These are phyloP conservation scores for Hydnomerulius pinastri DNA, from an alignment of 768 basidiomycete species.

Conservation along the genomic window DNA sequence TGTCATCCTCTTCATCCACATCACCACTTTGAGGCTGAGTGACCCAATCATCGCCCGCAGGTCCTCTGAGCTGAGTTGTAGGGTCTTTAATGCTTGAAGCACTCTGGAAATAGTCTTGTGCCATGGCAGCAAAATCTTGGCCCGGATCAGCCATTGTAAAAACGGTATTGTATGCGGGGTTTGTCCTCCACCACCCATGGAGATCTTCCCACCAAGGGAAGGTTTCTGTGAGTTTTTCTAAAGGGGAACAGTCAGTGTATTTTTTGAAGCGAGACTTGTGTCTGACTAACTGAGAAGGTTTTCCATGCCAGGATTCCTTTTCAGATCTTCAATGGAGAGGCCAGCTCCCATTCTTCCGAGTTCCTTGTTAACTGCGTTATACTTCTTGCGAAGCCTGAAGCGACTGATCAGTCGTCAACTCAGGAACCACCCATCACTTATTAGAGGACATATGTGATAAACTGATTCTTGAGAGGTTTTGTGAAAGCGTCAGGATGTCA, in stretches of 20 bases:
- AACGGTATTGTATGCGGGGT: background rate
- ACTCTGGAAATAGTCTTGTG: background rate
- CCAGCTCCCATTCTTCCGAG: background rate
- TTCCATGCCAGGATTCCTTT: background rate
- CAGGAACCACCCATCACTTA: too few species aligned
- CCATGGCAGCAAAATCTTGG: constrained; percentile 2
- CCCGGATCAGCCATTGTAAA: background rate
- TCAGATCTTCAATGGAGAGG: background rate
- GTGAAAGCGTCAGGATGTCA: too few species aligned
- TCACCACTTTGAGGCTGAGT: too few species aligned
- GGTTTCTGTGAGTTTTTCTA: constrained; percentile 1
- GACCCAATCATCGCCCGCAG: too few species aligned
- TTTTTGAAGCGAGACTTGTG: background rate
- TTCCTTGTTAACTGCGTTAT: background rate
- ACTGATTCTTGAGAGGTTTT: too few species aligned
- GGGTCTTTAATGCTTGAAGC: too few species aligned
- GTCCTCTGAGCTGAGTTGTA: too few species aligned
- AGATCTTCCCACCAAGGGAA: constrained; percentile 11
- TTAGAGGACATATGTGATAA: too few species aligned
- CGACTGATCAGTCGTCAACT: too few species aligned
- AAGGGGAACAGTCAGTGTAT: background rate
- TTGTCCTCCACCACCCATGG: constrained; percentile 8
- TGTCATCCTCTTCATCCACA: too few species aligned
- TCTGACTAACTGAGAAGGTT: background rate
- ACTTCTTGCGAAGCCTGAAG: background rate